phyloP scores from a whole-genome alignment of 192 early-diverging fungal genomes.

The Coemansia javaensis region DNA sequence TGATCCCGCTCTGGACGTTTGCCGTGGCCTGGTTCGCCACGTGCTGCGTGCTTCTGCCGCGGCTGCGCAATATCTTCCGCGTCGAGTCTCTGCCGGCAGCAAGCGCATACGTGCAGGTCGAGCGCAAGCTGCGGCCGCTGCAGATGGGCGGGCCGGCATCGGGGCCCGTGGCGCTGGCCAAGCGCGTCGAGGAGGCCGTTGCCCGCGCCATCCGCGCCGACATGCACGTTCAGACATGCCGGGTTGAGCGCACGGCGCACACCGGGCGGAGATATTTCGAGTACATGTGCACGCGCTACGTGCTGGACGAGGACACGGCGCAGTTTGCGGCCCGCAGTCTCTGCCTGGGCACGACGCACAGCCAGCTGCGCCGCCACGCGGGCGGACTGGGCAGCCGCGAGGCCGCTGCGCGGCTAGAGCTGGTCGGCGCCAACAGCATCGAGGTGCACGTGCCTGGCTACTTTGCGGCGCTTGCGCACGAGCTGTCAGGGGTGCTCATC shows the following conservation, averaged over 20 bases:
- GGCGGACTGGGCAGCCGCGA: conserved; percentile 53
- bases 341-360: conserved; percentile 53
- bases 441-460: conserved; percentile 58
- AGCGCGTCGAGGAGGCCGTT: conserved; percentile 14
- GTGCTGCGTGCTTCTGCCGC: conserved; percentile 18
- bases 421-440: conserved; percentile 67
- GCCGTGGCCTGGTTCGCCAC: conserved; percentile 42
- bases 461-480: conserved; percentile 50
- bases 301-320: conserved; percentile 52
- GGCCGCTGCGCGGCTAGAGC: conserved; percentile 52
- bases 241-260: conserved; percentile 36
- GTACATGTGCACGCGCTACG: conserved; percentile 69
- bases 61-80: conserved; percentile 52
- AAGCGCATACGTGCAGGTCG: conserved; percentile 47
- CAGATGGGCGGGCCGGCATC: conserved; percentile 33
- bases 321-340: conserved; percentile 57
- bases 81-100: conserved; percentile 34
- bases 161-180: too few relatives aligned
- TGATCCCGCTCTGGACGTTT: conserved; percentile 51
- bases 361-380: conserved; percentile 23
- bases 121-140: conserved; percentile 22
- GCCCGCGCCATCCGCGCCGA: conserved; percentile 26
- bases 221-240: conserved; percentile 46
- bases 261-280: conserved; percentile 58
- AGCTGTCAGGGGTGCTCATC: conserved; percentile 55